Conservation (phyloP, 768 basidiomycete species). For the Ramaria sp. region DNA sequence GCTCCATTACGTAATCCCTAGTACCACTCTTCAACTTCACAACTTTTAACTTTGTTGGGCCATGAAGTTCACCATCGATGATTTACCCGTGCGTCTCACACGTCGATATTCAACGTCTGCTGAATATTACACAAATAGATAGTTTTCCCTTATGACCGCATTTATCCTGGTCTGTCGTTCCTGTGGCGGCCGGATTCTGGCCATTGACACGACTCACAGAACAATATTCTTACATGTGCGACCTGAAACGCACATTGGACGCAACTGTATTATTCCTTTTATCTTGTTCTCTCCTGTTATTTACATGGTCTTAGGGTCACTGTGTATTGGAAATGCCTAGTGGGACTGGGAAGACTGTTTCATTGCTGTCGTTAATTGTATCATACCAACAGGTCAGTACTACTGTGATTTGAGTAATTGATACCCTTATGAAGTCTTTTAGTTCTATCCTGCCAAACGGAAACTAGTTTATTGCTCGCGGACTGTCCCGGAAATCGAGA, state of each 20-base stretch:
- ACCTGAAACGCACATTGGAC: constrained; percentile 92
- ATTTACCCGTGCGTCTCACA: constrained; percentile 47
- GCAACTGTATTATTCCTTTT: constrained; percentile 52
- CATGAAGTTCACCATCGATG: constrained; percentile 81
- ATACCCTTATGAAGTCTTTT: background rate
- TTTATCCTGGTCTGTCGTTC: constrained; percentile 75
- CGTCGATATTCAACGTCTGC: background rate
- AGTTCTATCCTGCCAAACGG: constrained; percentile 88
- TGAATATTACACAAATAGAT: constrained; percentile 36
- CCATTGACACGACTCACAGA: constrained; percentile 36
- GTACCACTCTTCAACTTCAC: no score
- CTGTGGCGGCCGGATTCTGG: background rate
- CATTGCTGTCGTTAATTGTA: constrained; percentile 87
- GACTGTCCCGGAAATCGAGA: constrained; percentile 98
- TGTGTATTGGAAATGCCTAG: constrained; percentile 99
- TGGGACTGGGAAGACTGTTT: constrained; percentile 98
- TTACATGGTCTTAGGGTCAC: constrained; percentile 57
- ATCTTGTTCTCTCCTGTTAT: background rate
- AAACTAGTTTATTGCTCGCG: constrained; percentile 99
- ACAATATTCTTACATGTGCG: constrained; percentile 99
- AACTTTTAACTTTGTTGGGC: no score
- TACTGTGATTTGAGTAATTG: background rate
- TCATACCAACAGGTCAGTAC: constrained; percentile 85
- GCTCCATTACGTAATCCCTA: background rate
- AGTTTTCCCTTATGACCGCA: constrained; percentile 87